Conservation (phyloP, 2,329 filamentous ascomycete species). For the Fusarium succisae region DNA sequence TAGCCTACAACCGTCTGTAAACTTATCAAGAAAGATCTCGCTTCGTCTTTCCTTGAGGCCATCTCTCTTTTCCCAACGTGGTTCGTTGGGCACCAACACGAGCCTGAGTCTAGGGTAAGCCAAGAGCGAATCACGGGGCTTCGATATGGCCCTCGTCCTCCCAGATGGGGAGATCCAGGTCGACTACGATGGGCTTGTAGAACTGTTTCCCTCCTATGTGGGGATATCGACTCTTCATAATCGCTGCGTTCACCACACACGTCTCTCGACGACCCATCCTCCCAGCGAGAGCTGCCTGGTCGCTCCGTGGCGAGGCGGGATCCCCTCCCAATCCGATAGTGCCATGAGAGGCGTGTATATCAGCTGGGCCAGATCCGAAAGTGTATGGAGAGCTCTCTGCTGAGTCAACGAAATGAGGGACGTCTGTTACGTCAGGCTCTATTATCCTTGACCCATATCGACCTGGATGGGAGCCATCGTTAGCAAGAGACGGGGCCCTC, state of each 20-base stretch:
- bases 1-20: slow-evolving; percentile 1
- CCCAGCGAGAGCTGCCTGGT: slow-evolving; percentile 52
- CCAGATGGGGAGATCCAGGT: slow-evolving; percentile 74
- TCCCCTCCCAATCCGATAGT: slow-evolving; percentile 51
- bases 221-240: slow-evolving; percentile 74
- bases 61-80: background rate
- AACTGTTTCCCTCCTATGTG: slow-evolving; percentile 69
- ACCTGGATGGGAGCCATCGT: slow-evolving; percentile 54
- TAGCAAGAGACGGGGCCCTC: slow-evolving; percentile 54
- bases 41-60: slow-evolving; percentile 17
- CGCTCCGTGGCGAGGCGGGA: slow-evolving; percentile 54
- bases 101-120: slow-evolving; percentile 29
- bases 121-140: slow-evolving; percentile 12
- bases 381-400: slow-evolving; percentile 3
- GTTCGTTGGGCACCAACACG: slow-evolving; percentile 41
- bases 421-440: background rate
- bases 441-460: background rate
- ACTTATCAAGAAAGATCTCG: background rate
- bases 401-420: background rate
- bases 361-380: slow-evolving; percentile 25
- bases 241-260: slow-evolving; percentile 81
- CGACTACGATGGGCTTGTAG: slow-evolving; percentile 86
- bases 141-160: slow-evolving; percentile 19
- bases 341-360: slow-evolving; percentile 37
- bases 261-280: slow-evolving; percentile 69